Evolutionary conservation across 2,329 filamentous ascomycete genomes (phyloP).

Genomic region (Ascochyta pisi): DNA sequence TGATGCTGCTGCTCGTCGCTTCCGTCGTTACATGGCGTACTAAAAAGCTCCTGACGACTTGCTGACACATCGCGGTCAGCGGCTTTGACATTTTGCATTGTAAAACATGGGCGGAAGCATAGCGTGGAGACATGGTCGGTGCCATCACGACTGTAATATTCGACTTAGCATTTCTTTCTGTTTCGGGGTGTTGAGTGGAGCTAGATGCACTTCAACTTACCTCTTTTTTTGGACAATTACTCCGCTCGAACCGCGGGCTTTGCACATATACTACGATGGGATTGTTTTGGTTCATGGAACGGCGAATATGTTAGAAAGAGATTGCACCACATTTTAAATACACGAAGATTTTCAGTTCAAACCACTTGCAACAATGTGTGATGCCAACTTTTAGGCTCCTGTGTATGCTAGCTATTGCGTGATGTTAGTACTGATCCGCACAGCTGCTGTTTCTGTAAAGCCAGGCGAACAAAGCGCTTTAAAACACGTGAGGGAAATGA

Average conservation of each 20-base stretch:
- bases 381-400: neutral
- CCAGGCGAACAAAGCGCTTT: neutral
- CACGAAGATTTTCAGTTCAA: conserved; percentile 30
- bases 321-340: conserved; percentile 44
- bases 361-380: neutral
- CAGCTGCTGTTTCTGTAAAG: too few species aligned
- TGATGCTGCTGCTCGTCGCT: conserved; percentile 31
- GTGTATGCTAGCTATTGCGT: neutral
- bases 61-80: conserved; percentile 11
- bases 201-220: conserved; percentile 34
- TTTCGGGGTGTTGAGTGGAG: conserved; percentile 39
- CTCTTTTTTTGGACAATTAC: conserved; percentile 35
- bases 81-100: conserved; percentile 41
- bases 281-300: conserved; percentile 36
- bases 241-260: conserved; percentile 31
- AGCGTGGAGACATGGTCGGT: conserved; percentile 36
- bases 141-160: conserved; percentile 52
- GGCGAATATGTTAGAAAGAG: conserved; percentile 50
- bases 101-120: conserved; percentile 49
- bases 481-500: conserved; percentile 24
- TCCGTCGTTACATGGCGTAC: conserved; percentile 43
- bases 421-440: too few species aligned
- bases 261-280: conserved; percentile 49
- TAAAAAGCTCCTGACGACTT: conserved; percentile 27
- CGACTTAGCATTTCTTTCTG: conserved; percentile 41